phyloP scores from a whole-genome alignment of 192 early-diverging fungal genomes.

The Lobosporangium transversale region DNA sequence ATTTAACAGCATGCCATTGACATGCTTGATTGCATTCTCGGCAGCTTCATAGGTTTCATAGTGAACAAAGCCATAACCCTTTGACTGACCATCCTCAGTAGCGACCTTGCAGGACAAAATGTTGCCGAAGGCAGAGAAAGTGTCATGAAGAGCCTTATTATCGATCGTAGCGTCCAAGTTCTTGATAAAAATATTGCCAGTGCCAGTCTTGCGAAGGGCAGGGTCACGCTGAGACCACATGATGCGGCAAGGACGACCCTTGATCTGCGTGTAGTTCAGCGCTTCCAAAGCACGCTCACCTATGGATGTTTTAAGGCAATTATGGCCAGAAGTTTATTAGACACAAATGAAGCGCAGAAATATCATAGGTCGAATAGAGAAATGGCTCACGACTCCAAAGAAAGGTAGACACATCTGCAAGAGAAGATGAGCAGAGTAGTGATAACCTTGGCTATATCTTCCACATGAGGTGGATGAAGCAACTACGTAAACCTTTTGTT shows the following conservation, averaged over 20 bases:
- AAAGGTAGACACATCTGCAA: no score
- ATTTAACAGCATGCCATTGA: slow-evolving; percentile 99
- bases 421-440: no score
- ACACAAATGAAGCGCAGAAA: no score
- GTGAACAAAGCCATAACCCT: slow-evolving; percentile 98
- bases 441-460: no score
- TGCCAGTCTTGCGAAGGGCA: slow-evolving; percentile 86
- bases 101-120: slow-evolving; percentile 98
- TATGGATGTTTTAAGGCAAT: slow-evolving; percentile 41
- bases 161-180: slow-evolving; percentile 97
- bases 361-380: no score
- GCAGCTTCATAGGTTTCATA: slow-evolving; percentile 94
- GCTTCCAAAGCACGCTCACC: slow-evolving; percentile 91
- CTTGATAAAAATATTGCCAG: slow-evolving; percentile 99
- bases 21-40: slow-evolving; percentile 92
- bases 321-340: no score
- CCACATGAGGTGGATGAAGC: no score
- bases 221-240: slow-evolving; percentile 99
- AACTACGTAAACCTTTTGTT: no score
- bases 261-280: slow-evolving; percentile 96
- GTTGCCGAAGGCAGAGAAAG: slow-evolving; percentile 95
- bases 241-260: slow-evolving; percentile 96
- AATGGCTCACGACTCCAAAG: no score
- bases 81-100: slow-evolving; percentile 81
- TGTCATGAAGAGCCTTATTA: slow-evolving; percentile 99